A percentile compares a stretch with the other conserved stretches of the same genome.
Evolutionary conservation across 345 rosid genomes (phyloP).

Genomic region (Turritis glabra): DNA sequence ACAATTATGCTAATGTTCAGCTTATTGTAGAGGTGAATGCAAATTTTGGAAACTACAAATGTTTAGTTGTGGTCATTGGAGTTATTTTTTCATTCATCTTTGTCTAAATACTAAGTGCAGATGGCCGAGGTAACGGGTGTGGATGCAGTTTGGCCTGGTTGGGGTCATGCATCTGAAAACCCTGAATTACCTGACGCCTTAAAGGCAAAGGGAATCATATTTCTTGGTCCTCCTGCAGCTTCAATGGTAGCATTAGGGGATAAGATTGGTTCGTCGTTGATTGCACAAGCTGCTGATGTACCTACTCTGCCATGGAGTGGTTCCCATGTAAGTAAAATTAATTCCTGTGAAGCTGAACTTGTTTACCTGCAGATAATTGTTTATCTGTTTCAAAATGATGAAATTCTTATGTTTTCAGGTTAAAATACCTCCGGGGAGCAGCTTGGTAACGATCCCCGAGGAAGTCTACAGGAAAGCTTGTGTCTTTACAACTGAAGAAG

Average conservation of each 20-base stretch:
- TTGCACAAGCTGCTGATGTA: conserved; percentile 96
- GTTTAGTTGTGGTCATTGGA: background rate
- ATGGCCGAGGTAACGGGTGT: conserved; percentile 96
- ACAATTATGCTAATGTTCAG: conserved; percentile 98
- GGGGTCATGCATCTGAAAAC: conserved; percentile 99
- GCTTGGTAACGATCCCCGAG: conserved; percentile 79
- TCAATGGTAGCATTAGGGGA: conserved; percentile 98
- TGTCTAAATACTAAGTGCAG: conserved; percentile 45
- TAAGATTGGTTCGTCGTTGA: conserved; percentile 96
- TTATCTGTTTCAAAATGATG: conserved; percentile 9
- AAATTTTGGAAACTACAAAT: background rate
- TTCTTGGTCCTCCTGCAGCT: conserved; percentile 86
- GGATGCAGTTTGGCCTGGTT: conserved; percentile 99
- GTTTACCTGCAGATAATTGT: background rate
- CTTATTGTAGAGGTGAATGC: conserved; percentile 84
- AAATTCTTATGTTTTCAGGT: conserved; percentile 51
- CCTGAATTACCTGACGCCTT: conserved; percentile 96
- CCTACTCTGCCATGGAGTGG: conserved; percentile 99
- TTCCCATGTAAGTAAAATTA: conserved; percentile 62
- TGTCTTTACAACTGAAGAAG: conserved; percentile 96
- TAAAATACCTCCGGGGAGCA: conserved; percentile 67
- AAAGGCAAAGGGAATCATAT: conserved; percentile 72
- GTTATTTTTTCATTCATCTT: background rate
- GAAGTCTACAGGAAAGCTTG: conserved; percentile 88
- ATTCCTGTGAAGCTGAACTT: background rate